Evolutionary conservation across 495 filamentous ascomycete species (phyloP).

Genomic region (Penicillium antarcticum): DNA sequence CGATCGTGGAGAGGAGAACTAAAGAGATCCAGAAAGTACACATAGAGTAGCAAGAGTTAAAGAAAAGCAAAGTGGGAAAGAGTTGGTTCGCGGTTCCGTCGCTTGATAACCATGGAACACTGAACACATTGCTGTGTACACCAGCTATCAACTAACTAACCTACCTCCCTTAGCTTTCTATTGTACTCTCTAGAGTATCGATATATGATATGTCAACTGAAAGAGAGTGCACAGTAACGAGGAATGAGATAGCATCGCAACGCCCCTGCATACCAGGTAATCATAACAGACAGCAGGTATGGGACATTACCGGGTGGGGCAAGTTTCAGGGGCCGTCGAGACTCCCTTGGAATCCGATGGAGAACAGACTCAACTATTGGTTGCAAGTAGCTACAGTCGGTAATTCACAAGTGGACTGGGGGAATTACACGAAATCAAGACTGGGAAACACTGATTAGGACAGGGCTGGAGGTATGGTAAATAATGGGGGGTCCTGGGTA

Average conservation of each 20-base stretch:
- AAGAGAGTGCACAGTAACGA: conserved; percentile 17
- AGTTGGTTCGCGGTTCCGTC: conserved; percentile 1
- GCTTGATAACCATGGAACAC: conserved; percentile 10
- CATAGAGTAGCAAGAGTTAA: not conserved
- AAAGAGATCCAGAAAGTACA: not conserved
- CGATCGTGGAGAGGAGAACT: conserved; percentile 1
- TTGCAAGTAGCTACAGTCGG: conserved; percentile 3
- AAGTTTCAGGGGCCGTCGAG: conserved; percentile 31
- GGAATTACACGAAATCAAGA: too few species aligned
- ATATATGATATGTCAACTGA: not conserved
- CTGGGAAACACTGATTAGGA: not conserved
- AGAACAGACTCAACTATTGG: conserved; percentile 11
- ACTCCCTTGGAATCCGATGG: conserved; percentile 26
- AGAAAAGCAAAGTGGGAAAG: not conserved
- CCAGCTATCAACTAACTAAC: not conserved
- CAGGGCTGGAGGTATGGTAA: conserved; percentile 3
- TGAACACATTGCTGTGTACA: not conserved
- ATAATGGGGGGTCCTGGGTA: conserved; percentile 11
- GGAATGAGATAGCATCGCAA: conserved; percentile 23
- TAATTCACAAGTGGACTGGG: not conserved
- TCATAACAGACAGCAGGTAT: conserved; percentile 15
- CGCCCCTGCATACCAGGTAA: conserved; percentile 30
- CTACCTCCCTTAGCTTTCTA: too few species aligned
- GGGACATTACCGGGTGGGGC: conserved; percentile 12
- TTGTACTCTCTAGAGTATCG: not conserved